Evolutionary conservation across 176 grass and related monocot species (phyloP).

Genomic region (Thalia dealbata): DNA sequence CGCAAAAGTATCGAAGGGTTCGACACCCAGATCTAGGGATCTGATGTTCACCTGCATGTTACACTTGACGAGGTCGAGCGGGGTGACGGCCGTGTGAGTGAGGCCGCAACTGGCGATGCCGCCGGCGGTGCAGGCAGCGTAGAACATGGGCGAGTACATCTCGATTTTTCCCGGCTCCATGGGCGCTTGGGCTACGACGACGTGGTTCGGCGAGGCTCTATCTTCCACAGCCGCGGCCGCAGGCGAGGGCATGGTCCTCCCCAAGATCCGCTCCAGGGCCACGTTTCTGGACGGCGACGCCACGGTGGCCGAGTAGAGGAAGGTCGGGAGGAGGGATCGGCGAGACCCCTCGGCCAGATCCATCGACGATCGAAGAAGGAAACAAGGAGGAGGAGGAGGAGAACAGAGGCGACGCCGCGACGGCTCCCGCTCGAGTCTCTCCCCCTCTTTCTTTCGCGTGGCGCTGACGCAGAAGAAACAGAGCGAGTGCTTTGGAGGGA

Average conservation of each 20-base stretch:
- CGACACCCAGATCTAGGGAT: background rate
- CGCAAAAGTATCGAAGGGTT: background rate
- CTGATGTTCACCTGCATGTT: constrained; percentile 62
- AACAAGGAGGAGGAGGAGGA: background rate
- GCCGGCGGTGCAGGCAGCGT: constrained; percentile 48
- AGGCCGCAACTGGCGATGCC: constrained; percentile 69
- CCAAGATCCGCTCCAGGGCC: constrained; percentile 5
- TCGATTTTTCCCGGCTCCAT: constrained; percentile 77
- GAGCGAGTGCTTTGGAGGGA: background rate
- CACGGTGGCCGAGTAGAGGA: constrained; percentile 33
- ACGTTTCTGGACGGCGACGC: background rate
- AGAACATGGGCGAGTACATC: constrained; percentile 78
- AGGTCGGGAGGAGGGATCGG: constrained; percentile 50
- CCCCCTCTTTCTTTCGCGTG: background rate
- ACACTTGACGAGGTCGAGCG: constrained; percentile 87
- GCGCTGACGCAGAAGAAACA: background rate
- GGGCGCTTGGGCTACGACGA: constrained; percentile 33
- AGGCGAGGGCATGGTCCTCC: background rate
- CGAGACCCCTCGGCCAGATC: constrained; percentile 34
- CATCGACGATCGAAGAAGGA: background rate
- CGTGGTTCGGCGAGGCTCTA: constrained; percentile 1
- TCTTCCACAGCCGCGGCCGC: background rate
- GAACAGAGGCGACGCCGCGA: background rate
- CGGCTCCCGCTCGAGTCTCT: background rate
- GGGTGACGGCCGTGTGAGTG: constrained; percentile 78